Percentiles rank a stretch among this genome's conserved stretches.
These are phyloP conservation scores for Psilocybe cyanescens DNA, from an alignment of 768 basidiomycete genomes.

Conservation along the genomic window DNA sequence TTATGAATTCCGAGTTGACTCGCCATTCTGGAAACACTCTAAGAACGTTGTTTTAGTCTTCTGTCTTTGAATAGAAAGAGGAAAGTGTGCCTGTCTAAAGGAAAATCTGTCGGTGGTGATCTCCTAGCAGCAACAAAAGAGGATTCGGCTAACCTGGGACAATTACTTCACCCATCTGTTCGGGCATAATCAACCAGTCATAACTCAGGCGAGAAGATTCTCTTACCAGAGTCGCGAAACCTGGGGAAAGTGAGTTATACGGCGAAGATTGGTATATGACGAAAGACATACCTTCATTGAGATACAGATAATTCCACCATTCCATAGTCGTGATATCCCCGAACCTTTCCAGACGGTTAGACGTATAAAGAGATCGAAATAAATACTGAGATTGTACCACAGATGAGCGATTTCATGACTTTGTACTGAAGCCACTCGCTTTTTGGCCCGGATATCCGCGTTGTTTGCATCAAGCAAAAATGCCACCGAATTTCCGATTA, in stretches of 20 bases:
- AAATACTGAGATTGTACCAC: conserved; percentile 44
- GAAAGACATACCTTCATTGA: conserved; percentile 67
- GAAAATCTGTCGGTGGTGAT: background rate
- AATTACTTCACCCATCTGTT: conserved; percentile 90
- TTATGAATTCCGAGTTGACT: conserved; percentile 80
- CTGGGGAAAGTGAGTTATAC: conserved; percentile 33
- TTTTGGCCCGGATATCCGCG: conserved; percentile 73
- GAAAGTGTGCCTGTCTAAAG: conserved; percentile 54
- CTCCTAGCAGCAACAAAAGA: too few species aligned
- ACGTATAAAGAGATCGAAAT: background rate
- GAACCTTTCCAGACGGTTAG: conserved; percentile 38
- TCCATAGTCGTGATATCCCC: conserved; percentile 94
- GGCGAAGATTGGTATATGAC: background rate
- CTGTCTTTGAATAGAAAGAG: background rate
- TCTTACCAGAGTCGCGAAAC: conserved; percentile 82
- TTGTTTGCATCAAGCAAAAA: conserved; percentile 82
- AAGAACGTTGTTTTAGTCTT: background rate
- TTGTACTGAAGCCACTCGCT: conserved; percentile 74
- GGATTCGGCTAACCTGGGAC: conserved; percentile 55
- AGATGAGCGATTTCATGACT: conserved; percentile 89
- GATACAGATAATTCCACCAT: conserved; percentile 88
- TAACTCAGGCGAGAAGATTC: background rate
- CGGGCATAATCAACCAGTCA: conserved; percentile 3
- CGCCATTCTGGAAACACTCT: conserved; percentile 84
- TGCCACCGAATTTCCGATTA: conserved; percentile 84